phyloP scores from a whole-genome alignment of 352 stramenopile genomes.

The Phytophthora hybrid region DNA sequence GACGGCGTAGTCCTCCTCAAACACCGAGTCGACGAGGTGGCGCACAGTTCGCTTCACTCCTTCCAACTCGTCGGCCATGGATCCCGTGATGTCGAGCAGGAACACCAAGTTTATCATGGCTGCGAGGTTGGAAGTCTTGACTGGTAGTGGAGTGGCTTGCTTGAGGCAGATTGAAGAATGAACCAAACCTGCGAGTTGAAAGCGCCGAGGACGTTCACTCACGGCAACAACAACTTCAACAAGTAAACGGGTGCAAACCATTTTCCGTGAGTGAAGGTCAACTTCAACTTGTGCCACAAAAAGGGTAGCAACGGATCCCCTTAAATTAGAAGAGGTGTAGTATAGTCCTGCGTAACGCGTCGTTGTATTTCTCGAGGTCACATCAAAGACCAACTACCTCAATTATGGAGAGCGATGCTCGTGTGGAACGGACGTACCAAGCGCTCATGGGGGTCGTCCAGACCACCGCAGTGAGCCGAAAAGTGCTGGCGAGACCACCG shows the following conservation, averaged over 20 bases:
- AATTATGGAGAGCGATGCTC: constrained; percentile 24
- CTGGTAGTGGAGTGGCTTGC: background rate
- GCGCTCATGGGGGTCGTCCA: constrained; percentile 69
- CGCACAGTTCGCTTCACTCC: constrained; percentile 67
- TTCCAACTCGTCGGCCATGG: constrained; percentile 64
- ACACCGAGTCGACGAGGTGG: constrained; percentile 59
- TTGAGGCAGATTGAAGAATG: constrained; percentile 34
- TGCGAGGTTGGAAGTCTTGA: background rate
- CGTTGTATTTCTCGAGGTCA: background rate
- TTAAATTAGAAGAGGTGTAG: constrained; percentile 7
- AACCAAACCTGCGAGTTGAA: background rate
- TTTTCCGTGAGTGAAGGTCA: constrained; percentile 35
- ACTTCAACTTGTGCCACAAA: constrained; percentile 34
- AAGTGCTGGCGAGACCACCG: constrained; percentile 72
- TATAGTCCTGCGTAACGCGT: background rate
- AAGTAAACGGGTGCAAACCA: constrained; percentile 7
- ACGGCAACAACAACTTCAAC: constrained; percentile 2
- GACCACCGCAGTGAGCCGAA: constrained; percentile 72
- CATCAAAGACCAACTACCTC: background rate
- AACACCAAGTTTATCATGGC: constrained; percentile 77
- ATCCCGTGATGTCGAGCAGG: constrained; percentile 80
- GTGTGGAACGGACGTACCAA: constrained; percentile 75
- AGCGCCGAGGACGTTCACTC: constrained; percentile 27
- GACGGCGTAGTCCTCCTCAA: constrained; percentile 59
- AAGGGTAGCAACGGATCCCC: background rate